Evolutionary conservation across 306 rosid genomes (phyloP), one percentile per base, ranked within the genome.

Genomic region (Carpinus fangiana): DNA sequence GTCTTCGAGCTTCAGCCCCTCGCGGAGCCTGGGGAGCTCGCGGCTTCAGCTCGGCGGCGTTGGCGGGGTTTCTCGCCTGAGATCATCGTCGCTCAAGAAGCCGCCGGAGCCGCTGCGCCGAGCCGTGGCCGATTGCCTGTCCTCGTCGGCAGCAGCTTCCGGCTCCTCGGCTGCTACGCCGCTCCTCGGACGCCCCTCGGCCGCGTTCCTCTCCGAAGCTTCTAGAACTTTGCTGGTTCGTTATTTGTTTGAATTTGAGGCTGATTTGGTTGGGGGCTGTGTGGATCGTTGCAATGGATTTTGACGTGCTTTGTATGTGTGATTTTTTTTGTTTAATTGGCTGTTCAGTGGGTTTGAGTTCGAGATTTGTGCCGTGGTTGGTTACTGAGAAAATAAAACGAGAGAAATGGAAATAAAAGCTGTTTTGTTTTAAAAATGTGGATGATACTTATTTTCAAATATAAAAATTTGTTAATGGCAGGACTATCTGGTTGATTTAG

Each of bases 51-150:
- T 83, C 41, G 83, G 82, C 26, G 87, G 87, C 17, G 76, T 68
- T 2, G 90, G 90, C 11, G 84, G 90, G 9, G 55, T 93, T 11
- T 87, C 98, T 23, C 84, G 98, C 73, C 81, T 93, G 85, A 93
- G 98, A 93, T 93, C 99, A 59, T 96, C 97, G 21, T 78, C 90
- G 28, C 21, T 70, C 62, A 93, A 81, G 92, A 91, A 91, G 89
- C 90, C 95, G 46, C 99, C 99, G 21, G 99, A 96, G 80, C 99
- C 99, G 28, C 81, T 96, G 50, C 90, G 92, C 11, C 88, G 96
- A 38, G 90, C 98, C 73, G 88, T 96, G 57, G 96, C 98, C 69
- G 98, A 96, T 75, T 96, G 97, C 72, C 90, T 93, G 51, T 91
- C 99, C 47, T 90, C 98, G 16, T 72, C 95, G 16, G 82, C 85